Percentiles rank a stretch among this genome's conserved stretches.
phyloP scores from a whole-genome alignment of 805 yeast species.

The Zygotorulaspora florentina region DNA sequence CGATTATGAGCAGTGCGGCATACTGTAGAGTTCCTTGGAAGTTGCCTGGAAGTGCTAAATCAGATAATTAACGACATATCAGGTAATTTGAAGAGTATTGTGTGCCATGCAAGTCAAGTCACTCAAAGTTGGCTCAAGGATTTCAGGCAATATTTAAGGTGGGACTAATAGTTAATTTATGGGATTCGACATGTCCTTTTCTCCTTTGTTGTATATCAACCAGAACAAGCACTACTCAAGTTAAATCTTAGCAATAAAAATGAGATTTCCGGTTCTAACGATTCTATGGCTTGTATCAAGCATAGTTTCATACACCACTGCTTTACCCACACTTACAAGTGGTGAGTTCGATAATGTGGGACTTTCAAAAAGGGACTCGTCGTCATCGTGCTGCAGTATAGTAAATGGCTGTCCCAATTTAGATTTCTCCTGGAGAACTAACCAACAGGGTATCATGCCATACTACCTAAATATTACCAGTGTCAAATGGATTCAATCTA shows the following conservation, averaged over 20 bases:
- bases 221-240: background rate
- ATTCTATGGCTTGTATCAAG: background rate
- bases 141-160: too few species aligned
- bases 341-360: background rate
- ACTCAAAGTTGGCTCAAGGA: too few species aligned
- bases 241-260: background rate
- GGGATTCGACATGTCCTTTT: too few species aligned
- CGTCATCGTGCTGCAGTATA: background rate
- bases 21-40: too few species aligned
- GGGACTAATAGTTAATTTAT: too few species aligned
- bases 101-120: too few species aligned
- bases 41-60: too few species aligned
- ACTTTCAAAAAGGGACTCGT: constrained; percentile 2
- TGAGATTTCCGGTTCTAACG: background rate
- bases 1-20: too few species aligned
- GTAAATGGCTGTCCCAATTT: constrained; percentile 19
- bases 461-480: constrained; percentile 14
- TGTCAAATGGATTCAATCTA: constrained; percentile 12
- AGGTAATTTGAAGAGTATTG: too few species aligned
- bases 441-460: constrained; percentile 7
- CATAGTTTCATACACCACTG: background rate
- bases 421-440: constrained; percentile 14
- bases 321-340: background rate
- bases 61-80: too few species aligned
- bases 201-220: background rate